These are phyloP conservation scores for Xylogone sp. DNA, from an alignment of 2,329 filamentous ascomycete genomes.

Conservation along the genomic window DNA sequence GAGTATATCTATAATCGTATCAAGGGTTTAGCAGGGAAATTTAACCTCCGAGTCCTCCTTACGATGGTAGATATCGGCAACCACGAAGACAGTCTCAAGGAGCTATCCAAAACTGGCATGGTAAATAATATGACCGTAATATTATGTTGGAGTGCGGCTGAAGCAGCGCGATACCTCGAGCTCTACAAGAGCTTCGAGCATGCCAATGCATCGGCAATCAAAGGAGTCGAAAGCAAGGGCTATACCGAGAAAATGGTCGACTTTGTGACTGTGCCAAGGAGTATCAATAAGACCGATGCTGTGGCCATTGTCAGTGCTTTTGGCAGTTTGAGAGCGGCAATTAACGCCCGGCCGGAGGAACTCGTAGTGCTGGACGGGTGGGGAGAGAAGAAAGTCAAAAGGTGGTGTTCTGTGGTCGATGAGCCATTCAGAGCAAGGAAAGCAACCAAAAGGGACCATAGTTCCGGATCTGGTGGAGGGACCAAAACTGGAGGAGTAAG, in stretches of 20 bases:
- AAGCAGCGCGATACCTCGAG: constrained; percentile 91
- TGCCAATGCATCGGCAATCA: constrained; percentile 74
- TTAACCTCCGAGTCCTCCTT: constrained; percentile 80
- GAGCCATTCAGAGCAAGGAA: constrained; percentile 80
- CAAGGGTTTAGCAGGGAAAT: constrained; percentile 76
- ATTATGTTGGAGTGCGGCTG: constrained; percentile 89
- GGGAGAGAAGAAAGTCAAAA: constrained; percentile 91
- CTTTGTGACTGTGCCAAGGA: constrained; percentile 85
- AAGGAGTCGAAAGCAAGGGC: constrained; percentile 75
- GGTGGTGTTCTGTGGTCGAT: constrained; percentile 76
- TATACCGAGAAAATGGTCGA: constrained; percentile 88
- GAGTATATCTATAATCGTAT: constrained; percentile 98
- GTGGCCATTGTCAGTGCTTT: constrained; percentile 88
- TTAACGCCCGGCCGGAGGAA: constrained; percentile 86
- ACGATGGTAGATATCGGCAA: constrained; percentile 94
- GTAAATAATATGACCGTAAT: constrained; percentile 92
- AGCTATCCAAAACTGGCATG: constrained; percentile 86
- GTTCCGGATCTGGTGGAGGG: constrained; percentile 18
- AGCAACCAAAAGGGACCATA: constrained; percentile 50
- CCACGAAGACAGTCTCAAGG: constrained; percentile 84
- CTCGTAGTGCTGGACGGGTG: constrained; percentile 82
- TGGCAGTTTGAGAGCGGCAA: constrained; percentile 78
- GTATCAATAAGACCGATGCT: constrained; percentile 92
- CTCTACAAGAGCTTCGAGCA: constrained; percentile 94
- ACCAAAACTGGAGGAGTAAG: constrained; percentile 27